Conservation (phyloP, 2,329 filamentous ascomycete genomes). For the Scytalidium sp. region DNA sequence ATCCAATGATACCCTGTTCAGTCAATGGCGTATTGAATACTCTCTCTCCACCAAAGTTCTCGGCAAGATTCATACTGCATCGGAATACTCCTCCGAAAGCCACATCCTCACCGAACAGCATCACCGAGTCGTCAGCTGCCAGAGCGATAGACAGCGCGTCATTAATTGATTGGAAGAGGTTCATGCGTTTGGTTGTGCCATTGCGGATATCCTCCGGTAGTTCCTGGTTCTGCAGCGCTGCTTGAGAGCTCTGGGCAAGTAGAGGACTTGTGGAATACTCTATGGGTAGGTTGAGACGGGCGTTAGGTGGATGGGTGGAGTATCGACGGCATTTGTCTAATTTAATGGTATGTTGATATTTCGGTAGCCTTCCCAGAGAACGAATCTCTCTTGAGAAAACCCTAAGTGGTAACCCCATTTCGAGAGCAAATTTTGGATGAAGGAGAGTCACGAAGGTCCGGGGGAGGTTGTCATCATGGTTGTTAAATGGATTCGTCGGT, state of each 20-base stretch:
- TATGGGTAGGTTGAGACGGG: conserved; percentile 76
- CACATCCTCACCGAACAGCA: conserved; percentile 95
- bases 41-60: conserved; percentile 80
- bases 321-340: conserved; percentile 14
- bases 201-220: conserved; percentile 63
- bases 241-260: conserved; percentile 74
- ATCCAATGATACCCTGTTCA: conserved; percentile 92
- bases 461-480: not conserved
- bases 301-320: conserved; percentile 46
- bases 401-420: conserved; percentile 17
- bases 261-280: conserved; percentile 83
- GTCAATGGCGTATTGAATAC: conserved; percentile 96
- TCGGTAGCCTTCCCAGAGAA: conserved; percentile 6
- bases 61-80: conserved; percentile 86
- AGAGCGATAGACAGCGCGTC: conserved; percentile 82
- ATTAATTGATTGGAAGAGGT: conserved; percentile 93
- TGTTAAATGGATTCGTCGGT: not conserved
- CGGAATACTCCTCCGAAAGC: conserved; percentile 96
- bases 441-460: not conserved
- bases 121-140: conserved; percentile 76
- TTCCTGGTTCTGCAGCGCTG: conserved; percentile 68
- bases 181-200: conserved; percentile 79
- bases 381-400: conserved; percentile 4
- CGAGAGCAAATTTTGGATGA: conserved; percentile 6
- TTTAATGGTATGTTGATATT: conserved; percentile 1